Conservation (phyloP, 1,139 yeast genomes). For the Yamadazyma kanchanaburiensis region DNA sequence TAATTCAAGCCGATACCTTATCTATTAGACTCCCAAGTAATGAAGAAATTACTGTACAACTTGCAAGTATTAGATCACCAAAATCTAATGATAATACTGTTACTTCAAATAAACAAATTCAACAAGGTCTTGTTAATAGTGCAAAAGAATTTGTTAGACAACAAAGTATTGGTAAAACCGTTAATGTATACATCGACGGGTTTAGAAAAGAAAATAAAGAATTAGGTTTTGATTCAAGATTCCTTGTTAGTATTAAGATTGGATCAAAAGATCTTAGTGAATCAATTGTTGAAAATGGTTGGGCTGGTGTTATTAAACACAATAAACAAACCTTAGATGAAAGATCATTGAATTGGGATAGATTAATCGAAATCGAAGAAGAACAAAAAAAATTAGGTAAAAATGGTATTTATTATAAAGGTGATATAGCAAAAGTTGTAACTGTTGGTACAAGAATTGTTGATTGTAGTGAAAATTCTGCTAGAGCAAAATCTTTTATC, state of each 20-base stretch:
- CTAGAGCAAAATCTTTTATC: conserved; percentile 73
- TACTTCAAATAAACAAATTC: conserved; percentile 35
- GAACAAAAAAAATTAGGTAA: conserved; percentile 51
- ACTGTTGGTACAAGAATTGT: conserved; percentile 58
- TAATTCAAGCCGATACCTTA: conserved; percentile 69
- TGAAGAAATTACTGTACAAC: conserved; percentile 59
- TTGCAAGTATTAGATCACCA: conserved; percentile 74
- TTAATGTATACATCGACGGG: conserved; percentile 59
- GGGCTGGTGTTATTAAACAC: conserved; percentile 76
- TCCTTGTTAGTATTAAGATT: conserved; percentile 54
- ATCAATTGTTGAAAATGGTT: conserved; percentile 59
- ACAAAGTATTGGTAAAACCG: conserved; percentile 67
- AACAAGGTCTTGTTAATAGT: conserved; percentile 52
- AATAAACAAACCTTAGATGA: conserved; percentile 67
- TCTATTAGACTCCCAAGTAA: conserved; percentile 48
- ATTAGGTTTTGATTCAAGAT: conserved; percentile 61
- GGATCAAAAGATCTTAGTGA: conserved; percentile 61
- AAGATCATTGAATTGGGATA: conserved; percentile 77
- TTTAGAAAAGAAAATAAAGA: conserved; percentile 56
- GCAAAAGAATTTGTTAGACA: conserved; percentile 75
- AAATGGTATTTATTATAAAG: conserved; percentile 55
- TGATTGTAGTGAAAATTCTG: conserved; percentile 73
- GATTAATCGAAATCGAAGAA: conserved; percentile 66
- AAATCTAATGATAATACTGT: conserved; percentile 57
- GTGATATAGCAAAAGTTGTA: conserved; percentile 47